Base-by-base conservation (phyloP, 257 asterid species). In the Rauvolfia tetraphylla region DNA sequence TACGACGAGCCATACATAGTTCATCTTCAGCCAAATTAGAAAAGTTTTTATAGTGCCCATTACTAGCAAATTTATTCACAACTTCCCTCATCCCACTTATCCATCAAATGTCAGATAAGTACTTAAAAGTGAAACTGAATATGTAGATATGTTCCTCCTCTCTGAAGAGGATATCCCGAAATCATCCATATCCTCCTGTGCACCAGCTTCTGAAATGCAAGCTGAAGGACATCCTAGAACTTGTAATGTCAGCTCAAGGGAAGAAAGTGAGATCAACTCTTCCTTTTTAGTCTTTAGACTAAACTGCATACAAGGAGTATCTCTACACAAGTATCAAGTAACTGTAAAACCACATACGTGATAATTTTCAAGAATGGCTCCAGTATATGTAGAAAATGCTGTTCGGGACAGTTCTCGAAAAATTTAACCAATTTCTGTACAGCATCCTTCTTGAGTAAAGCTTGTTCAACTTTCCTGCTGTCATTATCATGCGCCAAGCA, bases 401-500 rank as follows among this genome's bases (percentile, higher is more conserved):
- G 98, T 75, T 95, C 99, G 1, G 98, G 97, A 76, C 98, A 93
- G 87, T 88, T 78, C 85, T 88, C 93, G 80, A 95, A 95, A 88
- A 95, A 95, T 84, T 84, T 89, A 29, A 95, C 97, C 89, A 95
- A 81, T 89, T 91, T 93, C 83, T 93, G 95, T 72, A 95, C 85
- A 65, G 99, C 96, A 42, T 91, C 99, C 88, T 91, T 95, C 83
- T 74, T 93, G 0, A 95, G 87, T 86, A 95, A 86, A 75, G 97
- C 96, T 83, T 91, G 97, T 84, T 95, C 99, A 44, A 95, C 98
- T 87, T 93, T 95, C 85, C 77, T 89, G 86, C 84, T 90, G 76
- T 95, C 99, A 49, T 90, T 93, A 86, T 95, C 99, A 72, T 91
- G 97, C 68, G 98, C 98, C 92, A 95, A 89, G 88, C 98, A 95